These are phyloP conservation scores for Aureobasidium sp. DNA, from an alignment of 2,329 filamentous ascomycete species.

Conservation along the genomic window DNA sequence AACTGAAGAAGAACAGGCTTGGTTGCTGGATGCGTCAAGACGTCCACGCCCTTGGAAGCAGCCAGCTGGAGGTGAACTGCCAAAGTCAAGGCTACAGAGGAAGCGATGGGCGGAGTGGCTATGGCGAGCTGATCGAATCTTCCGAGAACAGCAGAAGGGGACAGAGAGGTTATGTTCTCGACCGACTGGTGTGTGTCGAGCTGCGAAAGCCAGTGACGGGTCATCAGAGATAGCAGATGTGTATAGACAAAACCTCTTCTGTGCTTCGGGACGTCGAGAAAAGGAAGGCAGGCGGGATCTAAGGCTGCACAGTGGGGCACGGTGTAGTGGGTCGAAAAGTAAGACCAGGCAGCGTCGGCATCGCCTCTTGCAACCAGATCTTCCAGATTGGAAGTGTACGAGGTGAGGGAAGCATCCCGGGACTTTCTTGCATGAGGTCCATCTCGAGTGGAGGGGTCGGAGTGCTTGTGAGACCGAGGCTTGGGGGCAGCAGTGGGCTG, in stretches of 20 bases:
- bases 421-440: background rate
- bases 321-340: slow-evolving; percentile 2
- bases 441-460: background rate
- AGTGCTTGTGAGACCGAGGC: background rate
- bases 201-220: background rate
- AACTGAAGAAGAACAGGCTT: background rate
- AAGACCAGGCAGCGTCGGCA: slow-evolving; percentile 9
- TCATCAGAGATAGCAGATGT: background rate
- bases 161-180: background rate
- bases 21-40: background rate
- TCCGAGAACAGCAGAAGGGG: background rate
- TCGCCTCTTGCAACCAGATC: background rate
- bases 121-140: background rate
- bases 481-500: background rate
- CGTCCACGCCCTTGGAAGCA: background rate
- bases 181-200: background rate
- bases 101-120: background rate
- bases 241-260: background rate
- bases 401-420: background rate
- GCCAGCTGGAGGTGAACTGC: background rate
- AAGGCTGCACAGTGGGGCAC: background rate
- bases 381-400: slow-evolving; percentile 1
- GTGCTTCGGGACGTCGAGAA: slow-evolving; percentile 2
- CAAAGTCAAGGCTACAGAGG: background rate
- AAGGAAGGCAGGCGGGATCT: background rate